A percentile compares a stretch with the other conserved stretches of the same genome.
phyloP scores from a whole-genome alignment of 345 rosid species.

The Eutrema japonicum region DNA sequence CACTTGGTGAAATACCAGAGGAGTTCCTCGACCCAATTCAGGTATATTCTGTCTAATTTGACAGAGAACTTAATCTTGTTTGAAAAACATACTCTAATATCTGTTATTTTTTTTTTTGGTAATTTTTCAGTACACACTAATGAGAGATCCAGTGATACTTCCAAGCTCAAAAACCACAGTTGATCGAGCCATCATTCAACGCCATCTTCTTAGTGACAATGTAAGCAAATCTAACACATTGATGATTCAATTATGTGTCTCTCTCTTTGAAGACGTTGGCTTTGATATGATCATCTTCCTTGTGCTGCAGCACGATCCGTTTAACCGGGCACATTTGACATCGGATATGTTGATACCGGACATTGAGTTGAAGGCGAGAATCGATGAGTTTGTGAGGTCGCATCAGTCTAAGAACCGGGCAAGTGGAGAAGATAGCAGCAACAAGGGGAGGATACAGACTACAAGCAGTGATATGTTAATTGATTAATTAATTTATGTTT shows the following conservation, averaged over 20 bases:
- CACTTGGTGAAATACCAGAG: constrained; percentile 94
- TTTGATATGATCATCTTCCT: constrained; percentile 34
- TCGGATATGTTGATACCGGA: constrained; percentile 86
- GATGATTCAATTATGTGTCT: not conserved
- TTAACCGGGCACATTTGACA: constrained; percentile 90
- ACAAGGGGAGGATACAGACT: constrained; percentile 58
- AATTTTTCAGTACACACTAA: constrained; percentile 70
- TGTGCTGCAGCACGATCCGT: constrained; percentile 84
- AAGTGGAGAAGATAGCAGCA: constrained; percentile 58
- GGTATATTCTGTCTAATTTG: not conserved
- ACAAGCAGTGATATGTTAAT: constrained; percentile 75
- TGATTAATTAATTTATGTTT: constrained; percentile 60
- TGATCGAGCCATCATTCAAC: constrained; percentile 90
- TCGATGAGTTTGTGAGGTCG: constrained; percentile 75
- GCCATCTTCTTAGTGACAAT: constrained; percentile 95
- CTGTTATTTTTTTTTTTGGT: not conserved
- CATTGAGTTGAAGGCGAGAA: constrained; percentile 75
- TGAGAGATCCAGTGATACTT: constrained; percentile 99
- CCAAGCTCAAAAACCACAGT: constrained; percentile 89
- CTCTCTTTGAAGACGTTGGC: not conserved
- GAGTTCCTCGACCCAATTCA: constrained; percentile 88
- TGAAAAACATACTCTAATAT: not conserved
- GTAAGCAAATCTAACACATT: constrained; percentile 47
- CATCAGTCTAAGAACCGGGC: constrained; percentile 63
- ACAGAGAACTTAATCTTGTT: constrained; percentile 8